Base-by-base conservation (phyloP, 352 stramenopile genomes). In the Peronospora belbahrii region DNA sequence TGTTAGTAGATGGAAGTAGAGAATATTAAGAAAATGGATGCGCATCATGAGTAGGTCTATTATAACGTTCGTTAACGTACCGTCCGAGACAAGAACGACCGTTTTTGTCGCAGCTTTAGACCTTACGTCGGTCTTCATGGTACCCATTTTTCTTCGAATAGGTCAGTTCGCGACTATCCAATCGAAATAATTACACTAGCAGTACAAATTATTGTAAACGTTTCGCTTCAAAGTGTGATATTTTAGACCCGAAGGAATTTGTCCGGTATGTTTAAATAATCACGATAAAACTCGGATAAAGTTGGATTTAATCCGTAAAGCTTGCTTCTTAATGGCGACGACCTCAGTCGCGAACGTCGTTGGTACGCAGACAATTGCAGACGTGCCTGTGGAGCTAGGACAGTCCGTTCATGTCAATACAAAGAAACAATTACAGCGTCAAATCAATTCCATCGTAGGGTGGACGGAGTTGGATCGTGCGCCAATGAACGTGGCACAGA, bases 361-460 rank as follows among this genome's bases (percentile, higher is more conserved):
- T 14, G 52, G 46, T 4, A 45, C 56, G 20, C 46, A 59, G 43
- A 59, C 51, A 3, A 67, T 82, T 24, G 70, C 65, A 9, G 70
- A 67, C 36, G 72, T 86, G 23, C 74, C 74, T 15, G 59, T 81
- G 30, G 78, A 90, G 43, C 56, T 90, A 19, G 78, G 78, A 2
- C 60, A 82, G 48, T 48, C 67, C 14, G 69, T 90, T 30, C 70
- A 85, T 28, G 51, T 85, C 17, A 78, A 58, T 46, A 74, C 72
- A 9, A 87, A 86, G 62, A 90, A 88, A 62, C 75, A 84, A 47
- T 59, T 90, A 25, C 78, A 90, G 62, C 70, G 73, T 4, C 78
- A 90, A 53, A 81, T 93, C 43, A 93, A 93, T 51, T 56, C 47
- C 9, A 87, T 93, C 42, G 59, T 93, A 22, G 74, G 74, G 35